Evolutionary conservation across 2,329 filamentous ascomycete species (phyloP), one percentile per base, ranked within the genome.

Genomic region (Zelopaecilomyces penicillatus): DNA sequence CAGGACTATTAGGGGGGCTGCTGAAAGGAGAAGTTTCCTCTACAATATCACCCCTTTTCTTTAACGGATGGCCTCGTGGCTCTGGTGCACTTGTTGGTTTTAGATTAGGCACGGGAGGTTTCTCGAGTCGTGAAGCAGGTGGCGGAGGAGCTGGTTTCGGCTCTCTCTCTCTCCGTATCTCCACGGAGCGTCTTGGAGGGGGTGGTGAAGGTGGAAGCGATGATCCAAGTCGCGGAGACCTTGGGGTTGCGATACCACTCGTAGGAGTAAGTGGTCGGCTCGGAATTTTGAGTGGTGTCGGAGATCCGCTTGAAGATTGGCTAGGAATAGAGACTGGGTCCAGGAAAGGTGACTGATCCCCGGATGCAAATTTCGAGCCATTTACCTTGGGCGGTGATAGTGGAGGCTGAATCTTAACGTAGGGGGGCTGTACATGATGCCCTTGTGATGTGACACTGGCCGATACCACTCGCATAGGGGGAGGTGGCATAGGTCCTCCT

Each of bases 101-200:
- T 3, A 50, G 51, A 8, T 54, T 52, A 11, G 59, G 58, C 26
- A 70, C 67, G 43, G 63, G 53, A 6, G 65, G 62, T 63, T 94
- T 95, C 35, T 87, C 86, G 30, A 82, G 80, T 44, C 90, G 80
- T 60, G 94, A 93, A 33, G 90, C 75, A 1, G 85, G 84, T 4
- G 88, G 87, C 7, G 87, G 86, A 4, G 73, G 72, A 28, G 66
- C 64, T 43, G 63, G 49, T 43, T 59, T 71, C 49, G 54, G 41
- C 30, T 75, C 71, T 12, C 66, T 64, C 1, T 77, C 72, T 45
- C 77, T 67, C 45, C 70, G 70, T 3, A 78, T 53, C 56, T 83
- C 80, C 5, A 63, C 73, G n/a, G 80, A 83, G 49, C 80, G 70
- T 53, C 79, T 68, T 2, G 79, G 80, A 1, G 80, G 80, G 3